A percentile compares a stretch with the other conserved stretches of the same genome.
Evolutionary conservation across 2,329 filamentous ascomycete species (phyloP).

Genomic region (Juglanconis juglandina): DNA sequence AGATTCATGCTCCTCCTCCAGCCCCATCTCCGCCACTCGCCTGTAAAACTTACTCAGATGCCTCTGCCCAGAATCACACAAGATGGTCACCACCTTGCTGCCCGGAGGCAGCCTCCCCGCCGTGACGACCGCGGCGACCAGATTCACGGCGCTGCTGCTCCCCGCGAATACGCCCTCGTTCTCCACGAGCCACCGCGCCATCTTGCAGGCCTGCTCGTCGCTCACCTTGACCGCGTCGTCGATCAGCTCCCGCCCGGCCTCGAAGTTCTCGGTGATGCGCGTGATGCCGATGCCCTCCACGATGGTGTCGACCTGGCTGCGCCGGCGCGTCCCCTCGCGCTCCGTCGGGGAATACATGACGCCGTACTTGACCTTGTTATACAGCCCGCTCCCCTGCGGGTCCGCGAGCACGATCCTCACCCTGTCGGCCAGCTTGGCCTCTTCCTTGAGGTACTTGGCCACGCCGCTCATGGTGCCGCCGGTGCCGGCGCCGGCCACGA

Average conservation of each 20-base stretch:
- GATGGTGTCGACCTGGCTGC: conserved; percentile 91
- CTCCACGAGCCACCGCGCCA: conserved; percentile 96
- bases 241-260: conserved; percentile 78
- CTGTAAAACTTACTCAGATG: conserved; percentile 87
- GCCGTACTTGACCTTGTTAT: conserved; percentile 85
- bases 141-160: conserved; percentile 95
- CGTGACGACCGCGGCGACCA: conserved; percentile 71
- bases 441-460: conserved; percentile 75
- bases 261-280: conserved; percentile 88
- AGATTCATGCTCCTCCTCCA: conserved; percentile 54
- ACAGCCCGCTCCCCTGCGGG: conserved; percentile 89
- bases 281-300: conserved; percentile 97
- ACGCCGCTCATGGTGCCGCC: conserved; percentile 91
- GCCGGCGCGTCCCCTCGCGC: conserved; percentile 80
- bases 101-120: conserved; percentile 60
- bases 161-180: conserved; percentile 93
- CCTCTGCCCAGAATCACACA: conserved; percentile 79
- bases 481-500: conserved; percentile 90
- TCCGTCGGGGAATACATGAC: conserved; percentile 94
- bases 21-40: conserved; percentile 63
- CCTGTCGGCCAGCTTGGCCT: conserved; percentile 47
- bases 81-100: conserved; percentile 73
- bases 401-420: conserved; percentile 81
- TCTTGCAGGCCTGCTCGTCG: conserved; percentile 82
- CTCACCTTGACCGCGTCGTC: conserved; percentile 87